A percentile compares a stretch with the other conserved stretches of the same genome.
Evolutionary conservation across 169 alveolate genomes (phyloP).

Genomic region (Eimeria maxima): DNA sequence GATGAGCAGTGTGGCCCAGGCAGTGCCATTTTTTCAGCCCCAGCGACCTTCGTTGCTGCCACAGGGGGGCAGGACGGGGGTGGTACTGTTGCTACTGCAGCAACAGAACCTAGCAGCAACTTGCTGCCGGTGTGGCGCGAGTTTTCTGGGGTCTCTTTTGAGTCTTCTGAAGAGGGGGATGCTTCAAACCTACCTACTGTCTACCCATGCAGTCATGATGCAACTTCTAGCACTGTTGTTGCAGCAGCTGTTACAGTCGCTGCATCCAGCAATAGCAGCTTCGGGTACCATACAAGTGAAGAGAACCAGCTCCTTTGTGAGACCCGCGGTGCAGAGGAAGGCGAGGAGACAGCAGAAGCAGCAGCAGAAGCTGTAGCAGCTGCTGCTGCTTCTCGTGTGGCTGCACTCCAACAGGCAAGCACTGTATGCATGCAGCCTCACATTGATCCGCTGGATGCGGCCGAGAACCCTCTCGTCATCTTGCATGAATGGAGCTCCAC

Average conservation of each 20-base stretch:
- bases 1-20: conserved; percentile 59
- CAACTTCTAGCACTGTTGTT: neutral
- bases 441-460: conserved; percentile 32
- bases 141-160: conserved; percentile 66
- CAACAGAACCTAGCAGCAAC: conserved; percentile 47
- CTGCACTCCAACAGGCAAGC: conserved; percentile 64
- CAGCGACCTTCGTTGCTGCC: conserved; percentile 46
- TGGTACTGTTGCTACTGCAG: conserved; percentile 46
- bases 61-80: conserved; percentile 38
- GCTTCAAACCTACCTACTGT: neutral
- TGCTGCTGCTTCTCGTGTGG: conserved; percentile 42
- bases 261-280: conserved; percentile 24
- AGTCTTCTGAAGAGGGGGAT: conserved; percentile 69
- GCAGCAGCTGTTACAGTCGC: conserved; percentile 7
- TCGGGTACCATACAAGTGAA: neutral
- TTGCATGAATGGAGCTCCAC: conserved; percentile 52
- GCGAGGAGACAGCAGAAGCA: conserved; percentile 17
- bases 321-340: neutral
- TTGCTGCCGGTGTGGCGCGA: conserved; percentile 71
- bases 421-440: conserved; percentile 22
- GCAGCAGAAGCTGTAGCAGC: conserved; percentile 51
- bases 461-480: conserved; percentile 37
- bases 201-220: conserved; percentile 7
- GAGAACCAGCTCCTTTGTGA: neutral
- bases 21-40: conserved; percentile 43